Percentiles rank a stretch among this genome's conserved stretches.
phyloP scores from a whole-genome alignment of 768 basidiomycete species.

The Suillus placidus region DNA sequence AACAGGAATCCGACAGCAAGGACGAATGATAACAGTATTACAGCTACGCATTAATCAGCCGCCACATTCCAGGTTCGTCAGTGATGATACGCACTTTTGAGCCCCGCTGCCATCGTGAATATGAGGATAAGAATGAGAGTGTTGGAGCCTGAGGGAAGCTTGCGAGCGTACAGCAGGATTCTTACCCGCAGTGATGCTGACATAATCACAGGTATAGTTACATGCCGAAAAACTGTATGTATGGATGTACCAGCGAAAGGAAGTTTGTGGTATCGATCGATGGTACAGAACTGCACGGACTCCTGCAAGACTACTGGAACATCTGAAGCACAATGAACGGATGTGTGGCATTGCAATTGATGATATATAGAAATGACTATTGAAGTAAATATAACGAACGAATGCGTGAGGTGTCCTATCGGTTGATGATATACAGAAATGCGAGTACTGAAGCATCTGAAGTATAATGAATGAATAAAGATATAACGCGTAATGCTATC shows the following conservation, averaged over 20 bases:
- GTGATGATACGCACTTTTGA: conserved; percentile 56
- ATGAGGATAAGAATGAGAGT: not conserved
- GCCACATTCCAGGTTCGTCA: conserved; percentile 3
- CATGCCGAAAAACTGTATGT: too few species aligned
- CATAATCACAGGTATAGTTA: not conserved
- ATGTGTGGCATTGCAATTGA: not conserved
- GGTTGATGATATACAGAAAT: conserved; percentile 6
- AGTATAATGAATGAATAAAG: conserved; percentile 3
- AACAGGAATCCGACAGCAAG: conserved; percentile 97
- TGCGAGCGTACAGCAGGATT: not conserved
- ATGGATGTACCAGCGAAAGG: not conserved
- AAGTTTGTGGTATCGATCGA: not conserved
- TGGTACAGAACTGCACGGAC: too few species aligned
- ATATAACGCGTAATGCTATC: conserved; percentile 19
- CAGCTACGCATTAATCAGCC: conserved; percentile 54
- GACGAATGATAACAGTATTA: conserved; percentile 95
- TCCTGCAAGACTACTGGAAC: too few species aligned
- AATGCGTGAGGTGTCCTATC: not conserved
- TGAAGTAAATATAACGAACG: not conserved
- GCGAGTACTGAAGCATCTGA: not conserved
- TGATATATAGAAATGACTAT: not conserved
- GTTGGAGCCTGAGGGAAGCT: not conserved
- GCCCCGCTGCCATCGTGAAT: conserved; percentile 61
- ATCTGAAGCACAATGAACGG: not conserved
- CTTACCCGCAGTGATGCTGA: conserved; percentile 6